These are phyloP conservation scores for Stagonosporopsis vannaccii DNA, from an alignment of 2,329 filamentous ascomycete genomes.

Conservation along the genomic window DNA sequence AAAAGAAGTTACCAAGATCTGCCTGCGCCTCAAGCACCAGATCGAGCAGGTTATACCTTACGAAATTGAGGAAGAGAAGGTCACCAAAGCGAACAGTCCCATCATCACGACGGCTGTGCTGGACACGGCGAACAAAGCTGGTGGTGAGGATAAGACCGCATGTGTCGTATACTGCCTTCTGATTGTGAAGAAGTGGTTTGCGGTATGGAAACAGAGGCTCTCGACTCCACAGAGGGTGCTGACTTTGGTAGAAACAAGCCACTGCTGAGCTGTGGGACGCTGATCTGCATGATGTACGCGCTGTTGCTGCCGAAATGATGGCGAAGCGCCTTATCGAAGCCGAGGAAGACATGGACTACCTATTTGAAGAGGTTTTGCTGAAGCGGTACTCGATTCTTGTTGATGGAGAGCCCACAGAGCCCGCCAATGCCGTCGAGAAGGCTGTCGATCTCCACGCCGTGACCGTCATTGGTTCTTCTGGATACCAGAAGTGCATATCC, in stretches of 20 bases:
- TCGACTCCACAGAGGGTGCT: neutral
- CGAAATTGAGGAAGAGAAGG: conserved; percentile 77
- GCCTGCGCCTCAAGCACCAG: conserved; percentile 87
- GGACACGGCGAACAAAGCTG: conserved; percentile 80
- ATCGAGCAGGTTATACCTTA: conserved; percentile 90
- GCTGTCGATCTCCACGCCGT: conserved; percentile 93
- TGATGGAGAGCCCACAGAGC: conserved; percentile 73
- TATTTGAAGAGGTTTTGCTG: conserved; percentile 82
- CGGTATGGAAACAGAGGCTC: conserved; percentile 31
- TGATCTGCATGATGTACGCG: conserved; percentile 79
- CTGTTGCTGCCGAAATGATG: conserved; percentile 86
- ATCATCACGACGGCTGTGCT: conserved; percentile 85
- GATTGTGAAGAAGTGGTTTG: conserved; percentile 78
- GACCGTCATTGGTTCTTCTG: conserved; percentile 85
- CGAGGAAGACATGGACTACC: conserved; percentile 79
- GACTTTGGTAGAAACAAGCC: conserved; percentile 65
- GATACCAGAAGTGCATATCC: conserved; percentile 93
- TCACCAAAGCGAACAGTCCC: conserved; percentile 82
- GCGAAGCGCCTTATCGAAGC: conserved; percentile 88
- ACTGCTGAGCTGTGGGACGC: conserved; percentile 89
- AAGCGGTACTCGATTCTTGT: conserved; percentile 86
- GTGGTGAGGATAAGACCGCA: conserved; percentile 73
- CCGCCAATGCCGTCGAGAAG: conserved; percentile 89
- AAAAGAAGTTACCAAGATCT: conserved; percentile 84
- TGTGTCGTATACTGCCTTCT: conserved; percentile 88